These are phyloP conservation scores for Juglanconis oblonga DNA, from an alignment of 2,329 filamentous ascomycete genomes.

Conservation along the genomic window DNA sequence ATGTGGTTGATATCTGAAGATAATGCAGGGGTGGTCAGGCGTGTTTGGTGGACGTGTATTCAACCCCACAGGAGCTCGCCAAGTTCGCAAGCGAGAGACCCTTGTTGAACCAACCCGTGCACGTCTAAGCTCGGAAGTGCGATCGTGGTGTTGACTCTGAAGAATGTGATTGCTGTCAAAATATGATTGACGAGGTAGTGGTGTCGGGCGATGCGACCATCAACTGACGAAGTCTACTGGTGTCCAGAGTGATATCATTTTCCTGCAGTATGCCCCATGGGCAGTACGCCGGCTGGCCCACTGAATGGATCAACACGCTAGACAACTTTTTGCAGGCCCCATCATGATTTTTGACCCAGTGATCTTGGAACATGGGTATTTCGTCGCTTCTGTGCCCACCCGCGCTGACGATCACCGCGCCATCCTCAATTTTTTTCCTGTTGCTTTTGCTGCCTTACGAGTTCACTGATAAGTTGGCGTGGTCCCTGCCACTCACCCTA, in stretches of 20 bases:
- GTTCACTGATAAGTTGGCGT: not conserved
- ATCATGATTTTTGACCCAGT: not conserved
- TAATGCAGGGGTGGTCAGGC: not conserved
- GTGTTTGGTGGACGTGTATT: not conserved
- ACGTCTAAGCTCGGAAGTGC: not conserved
- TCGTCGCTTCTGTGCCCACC: not conserved
- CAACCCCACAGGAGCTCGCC: not conserved
- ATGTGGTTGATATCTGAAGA: not conserved
- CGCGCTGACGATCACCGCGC: too few relatives aligned
- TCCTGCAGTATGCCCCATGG: not conserved
- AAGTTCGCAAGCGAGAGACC: not conserved
- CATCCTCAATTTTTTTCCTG: too few relatives aligned
- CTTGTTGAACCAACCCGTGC: not conserved
- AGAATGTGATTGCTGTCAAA: not conserved
- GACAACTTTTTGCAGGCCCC: not conserved
- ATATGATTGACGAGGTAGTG: too few relatives aligned
- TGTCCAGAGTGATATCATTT: not conserved
- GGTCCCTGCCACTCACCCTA: too few relatives aligned
- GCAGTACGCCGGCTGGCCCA: not conserved
- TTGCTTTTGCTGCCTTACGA: not conserved
- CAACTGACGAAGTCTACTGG: too few relatives aligned
- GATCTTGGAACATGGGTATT: not conserved
- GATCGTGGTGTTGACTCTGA: too few relatives aligned
- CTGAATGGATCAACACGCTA: not conserved
- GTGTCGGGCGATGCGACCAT: too few relatives aligned